Evolutionary conservation across 148 eudicot genomes (phyloP), one percentile per base, ranked within the genome.

Genomic region (Rhododendron ferrugineum): DNA sequence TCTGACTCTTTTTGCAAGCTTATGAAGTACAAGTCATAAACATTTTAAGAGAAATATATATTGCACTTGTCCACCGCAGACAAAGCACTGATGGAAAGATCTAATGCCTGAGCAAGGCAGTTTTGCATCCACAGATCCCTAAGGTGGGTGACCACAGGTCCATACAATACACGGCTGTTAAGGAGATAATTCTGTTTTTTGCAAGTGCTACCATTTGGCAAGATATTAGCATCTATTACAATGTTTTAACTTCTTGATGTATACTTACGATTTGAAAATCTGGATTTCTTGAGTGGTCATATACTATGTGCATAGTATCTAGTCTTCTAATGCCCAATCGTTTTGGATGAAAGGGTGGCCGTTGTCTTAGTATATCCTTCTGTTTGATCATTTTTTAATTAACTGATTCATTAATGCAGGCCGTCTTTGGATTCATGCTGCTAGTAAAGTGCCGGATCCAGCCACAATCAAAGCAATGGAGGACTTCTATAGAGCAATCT

Each of bases 361-460:
- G 6, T 66, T 26, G 72, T 49, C 16, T 11, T 50, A 46, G 20
- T 5, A 20, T 83, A 40, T 60, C 52, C 16, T 70, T 47, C 68
- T 49, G 52, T 6, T 68, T 26, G 37, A 30, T 22, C 23, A 15
- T n/a, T 11, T 52, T 47, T n/a, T 66, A 13, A 46, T 30, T 2
- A 13, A 46, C 23, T 56, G 28, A 36, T 16, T 22, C 23, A 36
- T 79, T 60, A 16, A 46, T 83, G 44, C 74, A 95, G 98, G 98
- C 50, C 93, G 95, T 22, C 93, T 95, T 80, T 95, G 98, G 98
- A 95, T 95, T 79, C 98, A 95, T 89, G 98, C 98, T 84, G 97
- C 98, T 56, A 83, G 98, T 86, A 95, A 95, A 89, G 87, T 94
- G 60, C 98, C 98, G 40, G 98, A 95, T n/a, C 89, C 88, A 42